These are phyloP conservation scores for Eucalyptus guilfoylei DNA, from an alignment of 345 rosid genomes.

Conservation along the genomic window DNA sequence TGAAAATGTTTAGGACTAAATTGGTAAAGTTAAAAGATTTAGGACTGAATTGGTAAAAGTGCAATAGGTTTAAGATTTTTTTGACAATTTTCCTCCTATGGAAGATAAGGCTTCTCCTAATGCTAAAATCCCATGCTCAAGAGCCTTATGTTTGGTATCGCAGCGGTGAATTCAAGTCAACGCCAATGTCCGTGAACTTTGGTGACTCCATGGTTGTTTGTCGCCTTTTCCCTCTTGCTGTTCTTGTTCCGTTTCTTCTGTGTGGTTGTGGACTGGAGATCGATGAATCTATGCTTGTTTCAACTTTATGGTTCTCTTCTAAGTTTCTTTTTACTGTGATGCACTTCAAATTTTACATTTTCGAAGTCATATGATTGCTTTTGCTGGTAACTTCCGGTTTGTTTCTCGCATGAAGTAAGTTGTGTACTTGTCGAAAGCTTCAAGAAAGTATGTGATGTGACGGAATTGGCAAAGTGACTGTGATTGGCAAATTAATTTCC, in stretches of 20 bases:
- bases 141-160: not conserved
- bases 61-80: too few relatives aligned
- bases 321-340: not conserved
- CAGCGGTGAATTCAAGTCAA: not conserved
- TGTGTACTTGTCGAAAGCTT: not conserved
- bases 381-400: rapidly evolving
- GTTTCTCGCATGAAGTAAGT: not conserved
- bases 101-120: not conserved
- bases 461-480: not conserved
- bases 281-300: not conserved
- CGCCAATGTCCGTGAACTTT: not conserved
- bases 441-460: not conserved
- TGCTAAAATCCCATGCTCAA: not conserved
- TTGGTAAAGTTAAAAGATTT: too few relatives aligned
- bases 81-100: too few relatives aligned
- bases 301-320: not conserved
- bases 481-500: too few relatives aligned
- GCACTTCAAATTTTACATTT: not conserved
- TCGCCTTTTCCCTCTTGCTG: not conserved
- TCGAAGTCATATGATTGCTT: not conserved
- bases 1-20: too few relatives aligned
- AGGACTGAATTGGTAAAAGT: too few relatives aligned
- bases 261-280: not conserved
- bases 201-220: not conserved
- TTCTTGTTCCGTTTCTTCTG: not conserved